These are phyloP conservation scores for Fusarium subtropicale DNA, from an alignment of 2,329 filamentous ascomycete genomes.

Conservation along the genomic window DNA sequence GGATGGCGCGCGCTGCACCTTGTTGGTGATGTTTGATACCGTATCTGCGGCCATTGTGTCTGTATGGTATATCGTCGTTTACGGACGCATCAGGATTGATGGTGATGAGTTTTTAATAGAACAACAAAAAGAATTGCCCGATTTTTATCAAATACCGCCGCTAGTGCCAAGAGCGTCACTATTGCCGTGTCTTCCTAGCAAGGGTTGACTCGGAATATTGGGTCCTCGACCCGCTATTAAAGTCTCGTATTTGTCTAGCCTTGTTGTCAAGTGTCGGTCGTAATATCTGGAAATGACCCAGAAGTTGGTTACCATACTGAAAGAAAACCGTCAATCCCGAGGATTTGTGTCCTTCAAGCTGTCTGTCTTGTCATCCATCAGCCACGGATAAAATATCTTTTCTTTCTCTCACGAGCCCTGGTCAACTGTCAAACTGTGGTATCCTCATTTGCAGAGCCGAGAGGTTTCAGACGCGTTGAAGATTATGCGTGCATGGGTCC, in stretches of 20 bases:
- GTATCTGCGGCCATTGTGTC: background rate
- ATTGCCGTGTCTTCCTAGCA: background rate
- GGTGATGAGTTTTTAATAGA: background rate
- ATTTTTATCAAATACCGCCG: conserved; percentile 1
- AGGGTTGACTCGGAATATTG: background rate
- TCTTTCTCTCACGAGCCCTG: accelerated
- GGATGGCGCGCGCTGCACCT: background rate
- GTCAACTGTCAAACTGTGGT: background rate
- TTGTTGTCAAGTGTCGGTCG: background rate
- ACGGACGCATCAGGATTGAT: too few species aligned
- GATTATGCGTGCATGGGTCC: background rate
- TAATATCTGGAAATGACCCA: background rate
- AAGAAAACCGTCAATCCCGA: background rate
- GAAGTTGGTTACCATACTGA: accelerated
- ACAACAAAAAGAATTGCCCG: background rate
- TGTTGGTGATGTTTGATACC: conserved; percentile 3
- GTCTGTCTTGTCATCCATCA: background rate
- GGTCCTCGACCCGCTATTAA: background rate
- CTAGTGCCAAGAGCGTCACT: background rate
- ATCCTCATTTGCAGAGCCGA: background rate
- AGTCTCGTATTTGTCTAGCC: background rate
- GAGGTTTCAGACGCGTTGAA: background rate
- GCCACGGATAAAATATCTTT: background rate
- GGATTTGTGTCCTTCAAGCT: background rate
- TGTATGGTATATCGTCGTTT: background rate